Evolutionary conservation across 108 stramenopile species (phyloP), one percentile per base, ranked within the genome.

Genomic region (Conticribra weissflogii): DNA sequence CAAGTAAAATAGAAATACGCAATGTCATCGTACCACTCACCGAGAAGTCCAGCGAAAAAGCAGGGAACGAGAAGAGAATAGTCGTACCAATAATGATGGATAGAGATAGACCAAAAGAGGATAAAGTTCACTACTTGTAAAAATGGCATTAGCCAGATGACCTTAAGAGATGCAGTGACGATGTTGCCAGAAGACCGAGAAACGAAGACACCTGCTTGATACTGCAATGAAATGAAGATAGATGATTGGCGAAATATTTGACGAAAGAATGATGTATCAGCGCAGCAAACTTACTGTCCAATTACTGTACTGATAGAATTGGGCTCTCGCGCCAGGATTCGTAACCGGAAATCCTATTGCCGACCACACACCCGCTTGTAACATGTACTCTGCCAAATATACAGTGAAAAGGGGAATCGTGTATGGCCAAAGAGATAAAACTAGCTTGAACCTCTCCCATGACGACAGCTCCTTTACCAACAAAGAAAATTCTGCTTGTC

Each of bases 171-270:
- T 12, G 81, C 79, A 21, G 59, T 68, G 52, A 69, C 85, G 9
- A 88, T 49, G 30, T 72, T 76, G 0, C 94, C 94, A 18, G 74
- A 75, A 12, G 85, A 87, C 16, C 94, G 68, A 3, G 82, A 85
- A 21, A 92, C 41, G 51, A 94, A 89, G 14, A 94, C 93, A 18
- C 93, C 93, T 0, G 66, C 68, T 66, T 94, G 93, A 59, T 94
- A 94, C 27, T n/a, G n/a, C 33, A 22, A 12, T 18, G 50, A 25
- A 30, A 32, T 21, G 19, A 44, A 54, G 23, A 24, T 16, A 19
- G 24, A 28, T 56, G 55, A 56, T 21, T 23, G 22, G 62, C 18
- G 8, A 29, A 16, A 49, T 9, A 18, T 1, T 21, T 18, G 28
- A 2, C 54, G 31, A 30, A 5, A 30, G 21, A 2, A 18, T 49